These are phyloP conservation scores for Beverwykella pulmonaria DNA, from an alignment of 495 filamentous ascomycete species.

Conservation along the genomic window DNA sequence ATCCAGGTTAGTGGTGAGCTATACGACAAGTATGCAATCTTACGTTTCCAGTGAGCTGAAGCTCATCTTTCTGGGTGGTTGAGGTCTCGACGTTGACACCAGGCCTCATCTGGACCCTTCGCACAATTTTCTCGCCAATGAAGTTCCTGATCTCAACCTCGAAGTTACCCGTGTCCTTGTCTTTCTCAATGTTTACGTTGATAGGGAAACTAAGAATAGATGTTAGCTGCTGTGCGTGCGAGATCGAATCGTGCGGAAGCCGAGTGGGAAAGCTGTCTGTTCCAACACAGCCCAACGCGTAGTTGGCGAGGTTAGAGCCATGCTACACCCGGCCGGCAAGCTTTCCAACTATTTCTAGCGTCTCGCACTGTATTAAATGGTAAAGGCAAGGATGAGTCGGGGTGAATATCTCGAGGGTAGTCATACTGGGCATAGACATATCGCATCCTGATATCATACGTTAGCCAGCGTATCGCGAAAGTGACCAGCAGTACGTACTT, in stretches of 20 bases:
- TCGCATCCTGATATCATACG: constrained; percentile 76
- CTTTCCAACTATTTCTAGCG: neutral
- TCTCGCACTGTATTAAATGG: neutral
- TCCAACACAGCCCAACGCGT: neutral
- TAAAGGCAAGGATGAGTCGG: neutral
- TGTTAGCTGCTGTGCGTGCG: neutral
- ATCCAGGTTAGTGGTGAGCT: neutral
- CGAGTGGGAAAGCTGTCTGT: neutral
- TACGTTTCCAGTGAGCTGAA: constrained; percentile 81
- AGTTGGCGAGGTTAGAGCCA: no score
- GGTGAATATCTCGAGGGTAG: neutral
- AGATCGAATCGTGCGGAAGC: neutral
- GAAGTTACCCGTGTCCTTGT: constrained; percentile 79
- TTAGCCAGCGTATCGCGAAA: neutral
- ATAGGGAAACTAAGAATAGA: constrained; percentile 72
- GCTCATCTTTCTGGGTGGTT: constrained; percentile 94
- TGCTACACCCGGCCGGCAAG: no score
- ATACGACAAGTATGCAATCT: neutral
- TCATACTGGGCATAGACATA: constrained; percentile 91
- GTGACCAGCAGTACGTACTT: constrained; percentile 11
- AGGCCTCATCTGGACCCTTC: constrained; percentile 79
- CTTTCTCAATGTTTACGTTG: constrained; percentile 99
- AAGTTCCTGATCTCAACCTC: constrained; percentile 99
- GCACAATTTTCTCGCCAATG: constrained; percentile 99
- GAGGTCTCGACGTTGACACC: constrained; percentile 90